phyloP scores from a whole-genome alignment of 345 rosid species.

The Arabis alpina region DNA sequence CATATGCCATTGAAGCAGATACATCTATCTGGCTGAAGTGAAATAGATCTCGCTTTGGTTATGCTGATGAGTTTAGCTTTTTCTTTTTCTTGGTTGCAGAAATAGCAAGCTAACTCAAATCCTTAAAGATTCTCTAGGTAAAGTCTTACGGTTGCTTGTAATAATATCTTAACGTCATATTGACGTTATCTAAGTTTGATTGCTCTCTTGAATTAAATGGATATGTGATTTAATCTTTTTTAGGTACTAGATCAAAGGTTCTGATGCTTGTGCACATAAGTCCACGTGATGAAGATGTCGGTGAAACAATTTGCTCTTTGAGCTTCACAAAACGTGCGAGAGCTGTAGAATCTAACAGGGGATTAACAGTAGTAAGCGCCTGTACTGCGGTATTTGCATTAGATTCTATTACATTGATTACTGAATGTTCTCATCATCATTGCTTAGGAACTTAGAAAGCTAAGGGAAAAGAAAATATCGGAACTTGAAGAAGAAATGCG shows the following conservation, averaged over 20 bases:
- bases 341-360: slow-evolving; percentile 66
- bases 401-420: slow-evolving; percentile 1
- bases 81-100: slow-evolving; percentile 62
- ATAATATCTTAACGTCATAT: slow-evolving; percentile 8
- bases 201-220: slow-evolving; percentile 29
- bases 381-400: neutral
- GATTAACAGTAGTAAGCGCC: slow-evolving; percentile 57
- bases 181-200: slow-evolving; percentile 11
- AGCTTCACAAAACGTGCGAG: slow-evolving; percentile 88
- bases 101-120: slow-evolving; percentile 97
- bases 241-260: slow-evolving; percentile 81
- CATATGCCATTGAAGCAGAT: slow-evolving; percentile 16
- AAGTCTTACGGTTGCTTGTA: slow-evolving; percentile 33
- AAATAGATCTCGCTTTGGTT: slow-evolving; percentile 19
- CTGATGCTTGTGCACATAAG: slow-evolving; percentile 91
- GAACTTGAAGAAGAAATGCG: slow-evolving; percentile 69
- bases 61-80: slow-evolving; percentile 30
- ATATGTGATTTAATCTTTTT: slow-evolving; percentile 3
- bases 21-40: slow-evolving; percentile 28
- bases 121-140: slow-evolving; percentile 94
- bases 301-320: slow-evolving; percentile 82
- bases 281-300: slow-evolving; percentile 74
- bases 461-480: slow-evolving; percentile 54
- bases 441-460: slow-evolving; percentile 60
- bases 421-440: slow-evolving; percentile 25